Percentiles rank a stretch among this genome's conserved stretches.
Evolutionary conservation across 345 rosid species (phyloP).

Genomic region (Viola odorata): DNA sequence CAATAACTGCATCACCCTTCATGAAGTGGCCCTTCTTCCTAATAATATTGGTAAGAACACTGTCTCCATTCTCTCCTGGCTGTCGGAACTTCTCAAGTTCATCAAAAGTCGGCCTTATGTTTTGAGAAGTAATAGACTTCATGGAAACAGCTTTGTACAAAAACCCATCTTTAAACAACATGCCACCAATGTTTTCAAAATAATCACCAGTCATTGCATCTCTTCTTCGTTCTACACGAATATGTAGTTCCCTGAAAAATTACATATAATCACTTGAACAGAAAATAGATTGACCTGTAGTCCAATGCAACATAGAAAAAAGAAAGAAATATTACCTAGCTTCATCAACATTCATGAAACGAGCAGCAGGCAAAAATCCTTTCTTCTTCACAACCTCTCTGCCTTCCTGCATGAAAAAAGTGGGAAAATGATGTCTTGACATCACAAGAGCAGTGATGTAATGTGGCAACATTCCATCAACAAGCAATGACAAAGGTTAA

Average conservation of each 20-base stretch:
- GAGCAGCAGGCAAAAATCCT: constrained; percentile 92
- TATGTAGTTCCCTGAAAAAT: constrained; percentile 67
- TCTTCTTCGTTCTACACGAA: constrained; percentile 87
- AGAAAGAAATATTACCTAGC: constrained; percentile 59
- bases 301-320: neutral
- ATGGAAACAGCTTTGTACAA: constrained; percentile 71
- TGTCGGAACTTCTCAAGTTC: constrained; percentile 85
- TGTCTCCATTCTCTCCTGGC: constrained; percentile 79
- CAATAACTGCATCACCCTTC: constrained; percentile 96
- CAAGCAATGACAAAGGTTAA: neutral
- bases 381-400: constrained; percentile 83
- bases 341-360: constrained; percentile 90
- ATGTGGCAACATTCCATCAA: neutral
- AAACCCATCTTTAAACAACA: constrained; percentile 89
- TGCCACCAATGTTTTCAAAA: constrained; percentile 75
- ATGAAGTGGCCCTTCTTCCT: constrained; percentile 96
- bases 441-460: neutral
- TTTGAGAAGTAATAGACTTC: constrained; percentile 73
- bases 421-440: neutral
- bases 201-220: constrained; percentile 86
- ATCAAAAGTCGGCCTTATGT: constrained; percentile 87
- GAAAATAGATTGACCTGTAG: neutral
- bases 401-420: constrained; percentile 55
- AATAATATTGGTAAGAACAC: constrained; percentile 76
- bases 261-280: constrained; percentile 8